Evolutionary conservation across 2,329 filamentous ascomycete genomes (phyloP).

Genomic region (Clonostachys sp.): DNA sequence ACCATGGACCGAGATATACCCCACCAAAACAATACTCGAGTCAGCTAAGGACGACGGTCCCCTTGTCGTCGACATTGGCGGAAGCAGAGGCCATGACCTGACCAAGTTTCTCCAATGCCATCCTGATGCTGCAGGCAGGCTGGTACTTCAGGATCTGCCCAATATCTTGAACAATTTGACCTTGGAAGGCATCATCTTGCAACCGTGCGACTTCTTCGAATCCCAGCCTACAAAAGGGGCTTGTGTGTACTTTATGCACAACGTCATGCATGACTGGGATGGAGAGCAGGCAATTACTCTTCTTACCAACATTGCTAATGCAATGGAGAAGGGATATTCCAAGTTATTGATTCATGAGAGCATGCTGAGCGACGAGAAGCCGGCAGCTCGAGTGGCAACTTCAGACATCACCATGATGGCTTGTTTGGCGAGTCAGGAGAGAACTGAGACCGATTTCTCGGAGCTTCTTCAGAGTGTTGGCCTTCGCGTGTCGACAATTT

Average conservation of each 20-base stretch:
- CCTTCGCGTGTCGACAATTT: slow-evolving; percentile 20
- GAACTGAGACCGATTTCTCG: slow-evolving; percentile 21
- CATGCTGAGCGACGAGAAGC: slow-evolving; percentile 18
- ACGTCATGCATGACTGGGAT: slow-evolving; percentile 32
- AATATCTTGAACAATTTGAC: slow-evolving; percentile 26
- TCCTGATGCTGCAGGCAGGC: slow-evolving; percentile 26
- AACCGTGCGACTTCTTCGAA: slow-evolving; percentile 39
- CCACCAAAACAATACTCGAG: slow-evolving; percentile 18
- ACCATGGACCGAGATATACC: slow-evolving; percentile 18
- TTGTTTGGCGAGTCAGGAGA: slow-evolving; percentile 19
- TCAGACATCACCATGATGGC: slow-evolving; percentile 22
- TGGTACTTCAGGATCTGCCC: slow-evolving; percentile 43
- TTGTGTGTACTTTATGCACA: slow-evolving; percentile 32
- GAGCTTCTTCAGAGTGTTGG: slow-evolving; percentile 14
- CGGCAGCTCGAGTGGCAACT: slow-evolving; percentile 16
- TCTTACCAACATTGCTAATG: slow-evolving; percentile 15
- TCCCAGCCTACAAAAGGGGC: slow-evolving; percentile 34
- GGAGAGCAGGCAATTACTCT: slow-evolving; percentile 21
- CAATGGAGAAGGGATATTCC: slow-evolving; percentile 24
- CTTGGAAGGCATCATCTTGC: slow-evolving; percentile 20
- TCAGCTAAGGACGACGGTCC: slow-evolving; percentile 11
- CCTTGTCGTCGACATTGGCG: slow-evolving; percentile 27
- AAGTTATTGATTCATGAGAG: slow-evolving; percentile 23
- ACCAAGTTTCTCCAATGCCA: slow-evolving; percentile 22
- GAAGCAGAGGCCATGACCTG: slow-evolving; percentile 25